Base-by-base conservation (phyloP, 305 asterid genomes). In the Salvia sclarea region DNA sequence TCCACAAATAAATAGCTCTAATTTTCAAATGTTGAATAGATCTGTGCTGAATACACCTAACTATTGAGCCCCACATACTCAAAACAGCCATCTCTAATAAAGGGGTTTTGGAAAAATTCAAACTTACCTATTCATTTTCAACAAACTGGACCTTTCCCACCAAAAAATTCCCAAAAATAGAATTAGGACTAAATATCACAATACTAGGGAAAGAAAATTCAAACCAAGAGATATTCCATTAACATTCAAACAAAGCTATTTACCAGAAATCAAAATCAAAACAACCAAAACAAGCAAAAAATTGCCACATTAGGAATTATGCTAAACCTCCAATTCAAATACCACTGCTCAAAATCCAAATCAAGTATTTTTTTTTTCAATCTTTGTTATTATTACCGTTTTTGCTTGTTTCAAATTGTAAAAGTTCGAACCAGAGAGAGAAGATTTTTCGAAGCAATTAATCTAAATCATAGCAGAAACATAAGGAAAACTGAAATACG, bases 1-100 rank as follows among this genome's bases (percentile, higher is more conserved):
- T 62, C 9, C 10, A 22, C 12, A 55, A 55, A 28, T 6, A n/a
- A 45, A 40, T 30, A 18, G n/a, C 17, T 65, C 76, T 47, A 17
- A 13, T 44, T 78, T 65, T 61, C 57, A 48, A 49, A 31, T 25
- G 40, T 31, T 17, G 8, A 33, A 58, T 68, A 77, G 82, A 80
- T 80, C 84, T 77, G 61, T 8, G 48, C 12, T 28, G 9, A 47
- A 74, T 24, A 12, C 18, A 6, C 28, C 64, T 28, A 14, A 37
- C 57, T 37, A 8, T 47, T 13, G 25, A 66, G 59, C 35, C 69
- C 65, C 38, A 33, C 44, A 48, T 24, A 61, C 47, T 53, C 61
- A 13, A 14, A 41, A 41, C 58, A 25, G 45, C 10, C 18, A 25
- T 31, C 45, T 16, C 45, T 16, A 31, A 18, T 33, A 64, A 31